A percentile compares a stretch with the other conserved stretches of the same genome.
Conservation (phyloP, 192 early-diverging fungal genomes). For the Coemansia asiatica region DNA sequence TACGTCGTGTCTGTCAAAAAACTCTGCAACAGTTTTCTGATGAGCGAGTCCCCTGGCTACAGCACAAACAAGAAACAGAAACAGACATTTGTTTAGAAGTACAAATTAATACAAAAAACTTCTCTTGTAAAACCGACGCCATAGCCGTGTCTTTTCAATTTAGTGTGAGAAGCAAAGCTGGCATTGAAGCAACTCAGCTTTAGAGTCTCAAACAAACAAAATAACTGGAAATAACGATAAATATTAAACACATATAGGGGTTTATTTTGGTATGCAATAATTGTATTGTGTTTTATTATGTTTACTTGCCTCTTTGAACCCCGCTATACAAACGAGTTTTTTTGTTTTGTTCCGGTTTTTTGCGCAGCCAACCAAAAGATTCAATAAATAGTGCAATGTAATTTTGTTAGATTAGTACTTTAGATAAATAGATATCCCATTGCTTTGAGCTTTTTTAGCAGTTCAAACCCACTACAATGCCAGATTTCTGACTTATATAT, state of each 20-base stretch:
- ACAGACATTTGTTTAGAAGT: neutral
- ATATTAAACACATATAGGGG: neutral
- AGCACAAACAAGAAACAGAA: neutral
- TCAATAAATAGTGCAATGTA: neutral
- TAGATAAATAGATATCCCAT: neutral
- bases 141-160: neutral
- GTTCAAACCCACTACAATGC: neutral
- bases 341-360: neutral
- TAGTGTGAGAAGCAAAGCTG: neutral
- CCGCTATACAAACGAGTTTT: neutral
- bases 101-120: neutral
- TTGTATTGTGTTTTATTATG: neutral
- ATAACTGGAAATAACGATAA: neutral
- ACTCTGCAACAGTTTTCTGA: conserved; percentile 39
- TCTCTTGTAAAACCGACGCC: neutral
- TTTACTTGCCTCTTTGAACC: conserved; percentile 6
- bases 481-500: neutral
- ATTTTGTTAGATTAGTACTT: neutral
- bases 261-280: neutral
- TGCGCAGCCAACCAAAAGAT: neutral
- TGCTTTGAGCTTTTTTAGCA: neutral
- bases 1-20: conserved; percentile 47
- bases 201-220: neutral
- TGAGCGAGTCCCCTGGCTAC: conserved; percentile 54
- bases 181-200: neutral